These are phyloP conservation scores for Penicillium pancosmium DNA, from an alignment of 495 filamentous ascomycete genomes.

Conservation along the genomic window DNA sequence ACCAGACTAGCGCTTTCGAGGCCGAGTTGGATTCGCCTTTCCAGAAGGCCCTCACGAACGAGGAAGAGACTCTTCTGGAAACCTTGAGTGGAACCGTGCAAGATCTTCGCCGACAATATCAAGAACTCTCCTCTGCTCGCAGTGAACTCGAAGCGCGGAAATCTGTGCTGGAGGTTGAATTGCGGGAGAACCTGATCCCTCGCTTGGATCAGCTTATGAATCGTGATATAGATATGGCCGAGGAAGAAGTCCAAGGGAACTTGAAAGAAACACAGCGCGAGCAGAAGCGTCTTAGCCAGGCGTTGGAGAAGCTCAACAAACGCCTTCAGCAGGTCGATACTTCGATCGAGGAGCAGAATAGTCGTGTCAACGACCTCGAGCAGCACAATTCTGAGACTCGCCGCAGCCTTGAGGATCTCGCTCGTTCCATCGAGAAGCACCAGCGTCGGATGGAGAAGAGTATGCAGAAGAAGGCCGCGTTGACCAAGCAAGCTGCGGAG, in stretches of 20 bases:
- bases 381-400: conserved; percentile 67
- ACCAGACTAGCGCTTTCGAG: conserved; percentile 72
- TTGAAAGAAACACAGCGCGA: conserved; percentile 81
- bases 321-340: conserved; percentile 73
- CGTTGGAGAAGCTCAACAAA: conserved; percentile 60
- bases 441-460: conserved; percentile 92
- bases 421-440: conserved; percentile 78
- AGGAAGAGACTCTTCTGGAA: conserved; percentile 82
- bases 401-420: conserved; percentile 71
- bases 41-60: conserved; percentile 82
- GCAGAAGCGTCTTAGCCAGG: conserved; percentile 72
- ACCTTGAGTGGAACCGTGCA: conserved; percentile 67
- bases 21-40: conserved; percentile 82
- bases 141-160: conserved; percentile 83
- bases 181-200: conserved; percentile 82
- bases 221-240: conserved; percentile 71
- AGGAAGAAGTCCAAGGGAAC: conserved; percentile 60
- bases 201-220: conserved; percentile 84
- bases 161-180: conserved; percentile 75
- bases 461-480: conserved; percentile 79
- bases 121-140: conserved; percentile 70
- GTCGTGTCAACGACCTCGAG: conserved; percentile 61
- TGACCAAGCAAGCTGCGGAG: conserved; percentile 75
- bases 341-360: conserved; percentile 66
- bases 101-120: conserved; percentile 71